Conservation (phyloP, 31 red algal genomes). For the Odonthalia washingtoniensis region DNA sequence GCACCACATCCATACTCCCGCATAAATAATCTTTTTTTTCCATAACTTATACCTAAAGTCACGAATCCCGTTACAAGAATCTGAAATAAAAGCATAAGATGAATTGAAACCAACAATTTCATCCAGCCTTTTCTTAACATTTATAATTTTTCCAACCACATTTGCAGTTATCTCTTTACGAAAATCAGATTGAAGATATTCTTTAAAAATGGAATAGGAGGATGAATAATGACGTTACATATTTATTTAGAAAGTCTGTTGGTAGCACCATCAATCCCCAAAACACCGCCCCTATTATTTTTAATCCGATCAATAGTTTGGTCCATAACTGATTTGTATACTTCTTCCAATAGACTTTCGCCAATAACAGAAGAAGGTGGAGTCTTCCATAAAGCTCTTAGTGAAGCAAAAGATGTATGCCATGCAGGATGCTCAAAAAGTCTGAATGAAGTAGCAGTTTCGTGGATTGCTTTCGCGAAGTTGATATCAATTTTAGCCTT, state of each 20-base stretch:
- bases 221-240: constrained; percentile 35
- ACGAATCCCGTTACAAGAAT: no score
- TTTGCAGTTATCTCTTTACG: constrained; percentile 6
- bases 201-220: constrained; percentile 6
- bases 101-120: no score
- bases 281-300: not conserved
- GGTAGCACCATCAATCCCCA: constrained; percentile 43
- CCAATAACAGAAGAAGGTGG: not conserved
- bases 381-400: not conserved
- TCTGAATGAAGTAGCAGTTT: not conserved
- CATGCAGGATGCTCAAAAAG: not conserved
- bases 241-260: constrained; percentile 40
- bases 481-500: not conserved
- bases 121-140: not conserved
- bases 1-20: no score
- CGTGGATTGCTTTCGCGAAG: not conserved
- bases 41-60: no score
- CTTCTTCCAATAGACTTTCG: not conserved
- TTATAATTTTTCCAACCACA: not conserved
- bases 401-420: not conserved
- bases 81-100: no score
- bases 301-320: not conserved
- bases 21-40: no score
- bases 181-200: constrained; percentile 16
- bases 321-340: constrained; percentile 27